These are phyloP conservation scores for Diaporthe vexans DNA, from an alignment of 2,329 filamentous ascomycete species.

Conservation along the genomic window DNA sequence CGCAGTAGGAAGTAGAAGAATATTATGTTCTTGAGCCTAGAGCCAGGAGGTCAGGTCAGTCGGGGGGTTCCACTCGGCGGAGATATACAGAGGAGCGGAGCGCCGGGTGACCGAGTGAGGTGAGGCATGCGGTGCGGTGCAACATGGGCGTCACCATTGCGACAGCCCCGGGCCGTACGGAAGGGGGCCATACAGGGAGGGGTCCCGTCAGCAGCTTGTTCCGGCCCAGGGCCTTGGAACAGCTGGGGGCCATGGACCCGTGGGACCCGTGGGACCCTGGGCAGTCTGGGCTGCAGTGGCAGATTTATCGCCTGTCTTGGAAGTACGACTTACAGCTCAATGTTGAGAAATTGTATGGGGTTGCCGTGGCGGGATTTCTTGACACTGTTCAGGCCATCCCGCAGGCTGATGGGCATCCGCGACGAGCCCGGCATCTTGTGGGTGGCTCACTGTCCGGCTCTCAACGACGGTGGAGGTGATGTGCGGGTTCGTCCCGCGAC, in stretches of 20 bases:
- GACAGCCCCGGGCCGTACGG: neutral
- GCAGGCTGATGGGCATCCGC: slow-evolving; percentile 78
- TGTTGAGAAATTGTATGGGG: slow-evolving; percentile 72
- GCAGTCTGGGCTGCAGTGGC: neutral
- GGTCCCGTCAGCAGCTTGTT: slow-evolving; percentile 1
- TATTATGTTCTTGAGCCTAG: slow-evolving; percentile 85
- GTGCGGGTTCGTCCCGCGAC: neutral
- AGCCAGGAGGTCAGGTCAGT: neutral
- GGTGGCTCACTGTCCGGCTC: neutral
- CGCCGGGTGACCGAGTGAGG: neutral
- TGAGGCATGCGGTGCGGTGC: slow-evolving; percentile 5
- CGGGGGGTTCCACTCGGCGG: neutral
- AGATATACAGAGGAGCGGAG: neutral
- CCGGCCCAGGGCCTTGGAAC: neutral
- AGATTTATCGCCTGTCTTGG: neutral
- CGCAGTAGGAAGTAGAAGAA: slow-evolving; percentile 91
- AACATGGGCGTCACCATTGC: neutral
- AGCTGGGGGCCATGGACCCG: neutral
- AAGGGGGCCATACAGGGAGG: slow-evolving; percentile 1
- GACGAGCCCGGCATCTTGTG: slow-evolving; percentile 73
- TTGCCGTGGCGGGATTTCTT: slow-evolving; percentile 69
- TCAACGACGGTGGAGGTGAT: slow-evolving; percentile 4
- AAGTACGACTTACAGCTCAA: slow-evolving; percentile 73
- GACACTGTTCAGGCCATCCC: slow-evolving; percentile 74
- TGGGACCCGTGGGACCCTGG: neutral